Evolutionary conservation across 108 stramenopile genomes (phyloP).

Genomic region (Skeletonema tropicum): DNA sequence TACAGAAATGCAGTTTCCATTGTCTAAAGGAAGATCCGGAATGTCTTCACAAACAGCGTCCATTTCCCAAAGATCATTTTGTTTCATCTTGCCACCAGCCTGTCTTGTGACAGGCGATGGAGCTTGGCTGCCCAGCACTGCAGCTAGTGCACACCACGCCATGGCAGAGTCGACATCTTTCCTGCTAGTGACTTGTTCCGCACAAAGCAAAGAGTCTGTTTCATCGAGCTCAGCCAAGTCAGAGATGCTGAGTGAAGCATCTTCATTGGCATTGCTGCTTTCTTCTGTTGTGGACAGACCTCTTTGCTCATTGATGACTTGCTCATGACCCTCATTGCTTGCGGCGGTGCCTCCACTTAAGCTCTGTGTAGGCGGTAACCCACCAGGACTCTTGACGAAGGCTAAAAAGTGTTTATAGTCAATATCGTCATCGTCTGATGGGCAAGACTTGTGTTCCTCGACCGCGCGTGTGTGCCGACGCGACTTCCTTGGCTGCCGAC

Average conservation of each 20-base stretch:
- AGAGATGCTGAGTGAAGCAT: not conserved
- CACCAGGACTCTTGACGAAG: not conserved
- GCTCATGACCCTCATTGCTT: not conserved
- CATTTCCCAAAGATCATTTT: not conserved
- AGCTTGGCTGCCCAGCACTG: not conserved
- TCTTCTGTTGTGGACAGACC: not conserved
- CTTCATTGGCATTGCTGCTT: not conserved
- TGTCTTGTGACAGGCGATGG: not conserved
- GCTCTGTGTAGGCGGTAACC: not conserved
- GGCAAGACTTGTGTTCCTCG: not conserved
- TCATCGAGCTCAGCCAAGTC: not conserved
- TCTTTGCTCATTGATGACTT: not conserved
- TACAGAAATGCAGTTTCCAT: not conserved
- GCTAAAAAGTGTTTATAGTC: not conserved
- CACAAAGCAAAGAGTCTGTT: not conserved
- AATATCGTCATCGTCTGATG: not conserved
- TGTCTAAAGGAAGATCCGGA: not conserved
- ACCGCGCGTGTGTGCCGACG: not conserved
- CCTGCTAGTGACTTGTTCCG: not conserved
- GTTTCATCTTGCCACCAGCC: not conserved
- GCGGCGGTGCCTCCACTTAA: not conserved
- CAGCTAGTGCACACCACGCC: conserved; percentile 1
- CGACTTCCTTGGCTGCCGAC: not conserved
- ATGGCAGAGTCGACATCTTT: conserved; percentile 11
- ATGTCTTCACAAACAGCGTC: not conserved